phyloP scores from a whole-genome alignment of 2,329 filamentous ascomycete species.

The Mycosphaerella sp. region DNA sequence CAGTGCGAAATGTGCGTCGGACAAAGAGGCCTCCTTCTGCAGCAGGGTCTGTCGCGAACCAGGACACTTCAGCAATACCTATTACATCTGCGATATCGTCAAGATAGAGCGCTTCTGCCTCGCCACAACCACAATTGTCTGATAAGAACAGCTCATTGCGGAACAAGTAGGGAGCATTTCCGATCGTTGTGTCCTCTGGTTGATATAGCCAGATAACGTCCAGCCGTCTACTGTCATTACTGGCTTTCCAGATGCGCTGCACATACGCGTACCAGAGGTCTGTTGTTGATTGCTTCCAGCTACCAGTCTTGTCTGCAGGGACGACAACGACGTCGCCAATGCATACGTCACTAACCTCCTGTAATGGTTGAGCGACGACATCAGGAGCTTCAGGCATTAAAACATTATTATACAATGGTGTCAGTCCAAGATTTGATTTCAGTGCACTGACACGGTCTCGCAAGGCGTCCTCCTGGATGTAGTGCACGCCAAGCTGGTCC shows the following conservation, averaged over 20 bases:
- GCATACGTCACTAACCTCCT: slow-evolving; percentile 26
- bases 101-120: slow-evolving; percentile 44
- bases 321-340: slow-evolving; percentile 48
- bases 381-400: neutral
- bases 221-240: slow-evolving; percentile 41
- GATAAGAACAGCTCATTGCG: slow-evolving; percentile 69
- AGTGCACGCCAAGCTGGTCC: slow-evolving; percentile 40
- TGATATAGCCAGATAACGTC: slow-evolving; percentile 69
- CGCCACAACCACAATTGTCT: slow-evolving; percentile 64
- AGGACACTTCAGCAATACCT: slow-evolving; percentile 51
- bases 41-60: slow-evolving; percentile 49
- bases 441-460: slow-evolving; percentile 11
- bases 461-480: slow-evolving; percentile 23
- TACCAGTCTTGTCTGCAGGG: slow-evolving; percentile 42
- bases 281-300: slow-evolving; percentile 49
- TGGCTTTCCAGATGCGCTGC: slow-evolving; percentile 45
- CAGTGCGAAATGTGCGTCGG: slow-evolving; percentile 59
- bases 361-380: neutral
- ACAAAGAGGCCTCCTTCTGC: slow-evolving; percentile 54
- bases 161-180: slow-evolving; percentile 60
- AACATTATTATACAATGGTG: slow-evolving; percentile 13
- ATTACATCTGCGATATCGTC: slow-evolving; percentile 56
- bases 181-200: slow-evolving; percentile 64
- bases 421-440: slow-evolving; percentile 25
- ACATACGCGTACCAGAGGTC: slow-evolving; percentile 64